phyloP scores from a whole-genome alignment of 1,139 yeast genomes.

The Candida tropicalis region DNA sequence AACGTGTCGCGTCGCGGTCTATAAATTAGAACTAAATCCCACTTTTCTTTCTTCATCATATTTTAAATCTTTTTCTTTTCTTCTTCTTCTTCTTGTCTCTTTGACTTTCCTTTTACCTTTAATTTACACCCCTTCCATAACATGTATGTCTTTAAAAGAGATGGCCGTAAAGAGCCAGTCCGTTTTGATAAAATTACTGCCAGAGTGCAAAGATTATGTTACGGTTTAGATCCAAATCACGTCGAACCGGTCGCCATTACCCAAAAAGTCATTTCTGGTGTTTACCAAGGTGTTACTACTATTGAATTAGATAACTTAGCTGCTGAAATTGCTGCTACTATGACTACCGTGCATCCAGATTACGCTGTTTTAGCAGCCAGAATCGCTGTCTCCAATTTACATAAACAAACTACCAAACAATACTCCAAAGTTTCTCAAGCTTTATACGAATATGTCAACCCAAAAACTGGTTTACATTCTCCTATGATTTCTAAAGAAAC shows the following conservation, averaged over 20 bases:
- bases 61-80: conserved; percentile 3
- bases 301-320: conserved; percentile 90
- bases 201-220: conserved; percentile 59
- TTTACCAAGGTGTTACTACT: conserved; percentile 95
- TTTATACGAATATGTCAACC: conserved; percentile 71
- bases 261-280: conserved; percentile 86
- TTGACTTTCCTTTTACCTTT: conserved; percentile 5
- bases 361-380: conserved; percentile 95
- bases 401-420: conserved; percentile 89
- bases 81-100: conserved; percentile 1
- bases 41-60: background rate
- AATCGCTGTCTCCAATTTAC: conserved; percentile 87
- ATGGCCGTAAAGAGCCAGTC: conserved; percentile 86
- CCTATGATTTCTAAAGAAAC: conserved; percentile 83
- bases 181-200: conserved; percentile 69
- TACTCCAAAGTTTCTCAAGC: conserved; percentile 77
- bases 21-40: conserved; percentile 4
- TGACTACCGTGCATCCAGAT: conserved; percentile 97
- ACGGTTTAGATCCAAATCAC: conserved; percentile 80
- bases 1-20: conserved; percentile 8
- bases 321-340: conserved; percentile 95
- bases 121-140: background rate
- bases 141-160: conserved; percentile 61
- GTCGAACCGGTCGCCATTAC: conserved; percentile 90
- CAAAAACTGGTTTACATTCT: conserved; percentile 66